Evolutionary conservation across 352 stramenopile species (phyloP).

Genomic region (Phytophthora cactorum): DNA sequence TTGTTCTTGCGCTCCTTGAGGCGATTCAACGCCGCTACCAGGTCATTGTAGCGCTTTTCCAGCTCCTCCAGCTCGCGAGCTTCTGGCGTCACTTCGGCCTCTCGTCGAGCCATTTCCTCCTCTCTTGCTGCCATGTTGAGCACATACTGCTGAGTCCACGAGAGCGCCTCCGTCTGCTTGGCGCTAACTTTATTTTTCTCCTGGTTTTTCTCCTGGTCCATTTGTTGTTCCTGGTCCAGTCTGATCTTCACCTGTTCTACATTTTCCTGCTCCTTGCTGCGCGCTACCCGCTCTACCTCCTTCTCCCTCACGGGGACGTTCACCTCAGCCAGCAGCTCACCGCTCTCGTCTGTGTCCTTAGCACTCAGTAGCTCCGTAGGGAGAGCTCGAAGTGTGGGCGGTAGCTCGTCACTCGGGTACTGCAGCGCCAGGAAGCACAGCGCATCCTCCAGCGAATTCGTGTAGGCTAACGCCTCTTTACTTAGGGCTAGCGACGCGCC

Average conservation of each 20-base stretch:
- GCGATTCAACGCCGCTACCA: slow-evolving; percentile 44
- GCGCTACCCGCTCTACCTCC: neutral
- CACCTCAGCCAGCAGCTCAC: slow-evolving; percentile 44
- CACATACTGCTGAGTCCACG: slow-evolving; percentile 83
- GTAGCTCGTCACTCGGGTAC: slow-evolving; percentile 61
- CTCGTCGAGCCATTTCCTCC: slow-evolving; percentile 43
- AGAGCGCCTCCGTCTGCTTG: slow-evolving; percentile 43
- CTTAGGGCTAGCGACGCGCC: slow-evolving; percentile 36
- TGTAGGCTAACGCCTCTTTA: slow-evolving; percentile 56
- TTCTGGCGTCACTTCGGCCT: slow-evolving; percentile 45
- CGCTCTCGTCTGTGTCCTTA: slow-evolving; percentile 23
- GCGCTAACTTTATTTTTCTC: slow-evolving; percentile 16
- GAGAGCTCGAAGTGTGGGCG: slow-evolving; percentile 42
- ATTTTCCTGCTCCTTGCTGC: slow-evolving; percentile 2
- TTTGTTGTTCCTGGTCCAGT: slow-evolving; percentile 5
- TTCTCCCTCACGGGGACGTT: slow-evolving; percentile 17
- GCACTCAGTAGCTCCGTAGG: slow-evolving; percentile 19
- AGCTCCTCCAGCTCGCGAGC: slow-evolving; percentile 52
- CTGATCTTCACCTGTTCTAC: slow-evolving; percentile 3
- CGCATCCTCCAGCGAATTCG: slow-evolving; percentile 74
- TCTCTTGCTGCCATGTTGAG: slow-evolving; percentile 57
- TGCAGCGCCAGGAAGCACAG: slow-evolving; percentile 71
- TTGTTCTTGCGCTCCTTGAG: slow-evolving; percentile 62
- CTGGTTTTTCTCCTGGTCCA: slow-evolving; percentile 17
- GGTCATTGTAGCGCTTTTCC: slow-evolving; percentile 50